Evolutionary conservation across 2,329 filamentous ascomycete genomes (phyloP).

Genomic region (Phialophora chinensis): DNA sequence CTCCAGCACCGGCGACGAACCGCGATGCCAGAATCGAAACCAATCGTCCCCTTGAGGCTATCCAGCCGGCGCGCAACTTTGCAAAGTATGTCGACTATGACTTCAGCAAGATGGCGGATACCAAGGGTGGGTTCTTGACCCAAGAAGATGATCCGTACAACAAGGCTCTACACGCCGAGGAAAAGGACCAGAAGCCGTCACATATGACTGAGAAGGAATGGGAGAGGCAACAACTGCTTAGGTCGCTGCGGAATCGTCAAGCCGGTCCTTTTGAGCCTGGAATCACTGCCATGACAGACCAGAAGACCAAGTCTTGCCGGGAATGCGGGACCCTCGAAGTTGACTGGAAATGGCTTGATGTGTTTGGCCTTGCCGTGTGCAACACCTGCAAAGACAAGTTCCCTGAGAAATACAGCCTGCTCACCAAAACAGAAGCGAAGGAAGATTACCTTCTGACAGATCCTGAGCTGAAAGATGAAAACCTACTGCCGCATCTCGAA

Average conservation of each 20-base stretch:
- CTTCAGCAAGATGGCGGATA: constrained; percentile 97
- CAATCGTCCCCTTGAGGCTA: constrained; percentile 53
- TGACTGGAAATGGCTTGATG: constrained; percentile 92
- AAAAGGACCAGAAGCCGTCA: constrained; percentile 72
- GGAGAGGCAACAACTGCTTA: constrained; percentile 80
- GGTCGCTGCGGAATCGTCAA: constrained; percentile 73
- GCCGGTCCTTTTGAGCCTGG: constrained; percentile 87
- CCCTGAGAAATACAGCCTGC: constrained; percentile 89
- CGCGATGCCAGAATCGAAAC: constrained; percentile 68
- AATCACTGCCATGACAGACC: constrained; percentile 72
- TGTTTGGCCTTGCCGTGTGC: constrained; percentile 78
- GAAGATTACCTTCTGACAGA: constrained; percentile 96
- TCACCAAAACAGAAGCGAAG: constrained; percentile 95
- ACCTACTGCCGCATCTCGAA: constrained; percentile 83
- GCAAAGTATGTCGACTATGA: constrained; percentile 97
- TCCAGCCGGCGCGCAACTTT: constrained; percentile 84
- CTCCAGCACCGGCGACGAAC: constrained; percentile 64
- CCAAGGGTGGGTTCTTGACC: constrained; percentile 93
- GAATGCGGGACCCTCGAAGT: constrained; percentile 87
- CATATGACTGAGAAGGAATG: constrained; percentile 91
- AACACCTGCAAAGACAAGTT: constrained; percentile 82
- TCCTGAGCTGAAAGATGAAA: constrained; percentile 86
- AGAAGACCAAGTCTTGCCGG: constrained; percentile 73
- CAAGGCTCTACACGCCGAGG: constrained; percentile 68
- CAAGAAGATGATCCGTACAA: constrained; percentile 90